Base-by-base conservation (phyloP, 768 basidiomycete species). In the Lentinula raphanica region DNA sequence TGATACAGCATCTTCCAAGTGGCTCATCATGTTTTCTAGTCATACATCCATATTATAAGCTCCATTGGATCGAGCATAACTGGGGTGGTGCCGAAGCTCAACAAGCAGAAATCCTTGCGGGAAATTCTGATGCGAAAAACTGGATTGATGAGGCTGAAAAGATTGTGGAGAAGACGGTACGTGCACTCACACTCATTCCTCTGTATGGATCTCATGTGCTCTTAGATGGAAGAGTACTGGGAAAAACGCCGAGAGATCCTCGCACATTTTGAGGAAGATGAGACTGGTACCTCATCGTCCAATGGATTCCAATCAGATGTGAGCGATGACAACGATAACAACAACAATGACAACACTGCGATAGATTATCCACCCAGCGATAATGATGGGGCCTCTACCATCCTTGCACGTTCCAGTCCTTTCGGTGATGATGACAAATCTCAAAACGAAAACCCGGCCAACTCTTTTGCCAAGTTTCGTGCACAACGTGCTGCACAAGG, bases 21-120 rank as follows among this genome's bases (percentile, higher is more conserved):
- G n/a, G n/a, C n/a, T n/a, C n/a, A n/a, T n/a, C n/a, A 12, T 1
- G 36, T 5, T 21, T 11, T 17, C 13, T 19, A 59, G 32, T 40
- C 19, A 29, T 58, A 1, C 56, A 60, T n/a, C 50, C 31, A 5
- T 58, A 58, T 44, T 56, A 44, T 27, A 56, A 56, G 17, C 54
- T 56, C 1, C 8, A 45, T 3, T 56, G 39, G 19, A 25, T 56
- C 5, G 19, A 27, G 8, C 23, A 3, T 56, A 3, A 23, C 39
- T 60, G 60, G 60, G 59, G 60, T 11, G 59, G 60, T 13, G 25
- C 9, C 2, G 17, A 60, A 15, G 59, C 51, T n/a, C 60, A 61
- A 38, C n/a, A 28, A 17, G 8, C 23, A 1, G 59, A 61, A 17
- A 46, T 21, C 13, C 57, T 44, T 15, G 28, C 36, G 1, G 59